Evolutionary conservation across 495 filamentous ascomycete species (phyloP).

Genomic region (Geopyxis carbonaria): DNA sequence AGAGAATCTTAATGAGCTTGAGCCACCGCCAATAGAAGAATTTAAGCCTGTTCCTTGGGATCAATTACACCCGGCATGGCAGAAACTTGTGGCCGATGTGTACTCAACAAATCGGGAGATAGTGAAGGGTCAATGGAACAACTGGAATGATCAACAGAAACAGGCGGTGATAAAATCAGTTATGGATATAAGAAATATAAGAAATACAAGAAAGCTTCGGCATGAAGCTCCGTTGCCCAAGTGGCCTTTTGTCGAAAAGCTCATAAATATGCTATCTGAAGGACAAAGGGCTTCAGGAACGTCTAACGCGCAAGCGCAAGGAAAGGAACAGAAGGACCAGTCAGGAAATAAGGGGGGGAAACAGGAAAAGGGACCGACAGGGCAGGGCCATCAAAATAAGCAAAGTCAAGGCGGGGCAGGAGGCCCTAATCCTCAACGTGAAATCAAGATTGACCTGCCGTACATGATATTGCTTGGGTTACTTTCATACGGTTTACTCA

Average conservation of each 20-base stretch:
- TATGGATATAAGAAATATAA: too few species aligned
- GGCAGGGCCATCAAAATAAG: neutral
- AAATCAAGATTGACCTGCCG: constrained; percentile 39
- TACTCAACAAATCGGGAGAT: neutral
- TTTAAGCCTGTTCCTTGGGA: constrained; percentile 5
- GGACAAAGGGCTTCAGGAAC: neutral
- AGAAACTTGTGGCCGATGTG: neutral
- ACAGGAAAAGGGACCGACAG: neutral
- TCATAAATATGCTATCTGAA: too few species aligned
- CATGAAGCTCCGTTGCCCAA: too few species aligned
- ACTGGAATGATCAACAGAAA: neutral
- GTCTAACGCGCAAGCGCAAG: neutral
- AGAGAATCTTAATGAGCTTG: neutral
- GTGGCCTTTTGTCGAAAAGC: too few species aligned
- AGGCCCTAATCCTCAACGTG: neutral
- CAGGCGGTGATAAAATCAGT: neutral
- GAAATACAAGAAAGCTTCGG: too few species aligned
- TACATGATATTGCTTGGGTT: constrained; percentile 40
- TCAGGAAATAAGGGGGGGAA: neutral
- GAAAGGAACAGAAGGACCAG: neutral
- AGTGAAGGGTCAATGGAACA: constrained; percentile 3
- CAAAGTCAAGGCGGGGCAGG: neutral
- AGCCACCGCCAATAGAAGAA: neutral
- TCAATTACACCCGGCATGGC: neutral
- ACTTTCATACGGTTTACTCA: constrained; percentile 44